Evolutionary conservation across 2,329 filamentous ascomycete species (phyloP), one percentile per base, ranked within the genome.

Genomic region (Pseudocercospora cruenta): DNA sequence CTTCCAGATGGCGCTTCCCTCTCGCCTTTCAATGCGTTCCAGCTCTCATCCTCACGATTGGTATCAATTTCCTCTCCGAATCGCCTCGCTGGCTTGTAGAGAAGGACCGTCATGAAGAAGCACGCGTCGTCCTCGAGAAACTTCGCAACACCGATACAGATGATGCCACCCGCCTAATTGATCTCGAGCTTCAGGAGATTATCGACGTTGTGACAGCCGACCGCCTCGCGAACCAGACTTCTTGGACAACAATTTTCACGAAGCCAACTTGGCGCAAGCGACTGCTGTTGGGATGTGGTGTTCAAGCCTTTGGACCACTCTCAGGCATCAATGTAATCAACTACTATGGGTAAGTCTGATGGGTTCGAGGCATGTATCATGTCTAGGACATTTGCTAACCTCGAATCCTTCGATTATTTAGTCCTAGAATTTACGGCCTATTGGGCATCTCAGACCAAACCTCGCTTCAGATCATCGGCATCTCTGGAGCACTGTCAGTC

Each of bases 11-110:
- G 84, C 81, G 83, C 45, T 84, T 86, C 74, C 84, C 84, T 3
- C 83, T 85, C 45, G 82, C 82, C 7, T 85, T 86, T 76, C 84
- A 86, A 73, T 77, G 82, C 39, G 67, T 84, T 55, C 85, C 85
- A 67, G 83, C 80, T 47, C 33, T 84, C 19, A 72, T 85, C 57
- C 78, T 83, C 33, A 73, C 79, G 49, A 60, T 80, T 31, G 75
- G 78, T 57, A 83, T 84, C 77, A 77, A 75, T 39, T 79, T 74
- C 65, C 69, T 83, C 14, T 82, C 81, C 0, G 81, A 83, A 67
- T 82, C 80, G 0, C 81, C 81, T 26, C 78, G 81, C 26, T 84
- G 80, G 71, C 74, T 84, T 9, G 78, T 84, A 24, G 78, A 80
- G 19, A 77, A 79, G 60, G 80, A 80, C 60, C 79, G 80, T 36